Conservation (phyloP, 2,329 filamentous ascomycete species). For the Ophiostoma perfectum region DNA sequence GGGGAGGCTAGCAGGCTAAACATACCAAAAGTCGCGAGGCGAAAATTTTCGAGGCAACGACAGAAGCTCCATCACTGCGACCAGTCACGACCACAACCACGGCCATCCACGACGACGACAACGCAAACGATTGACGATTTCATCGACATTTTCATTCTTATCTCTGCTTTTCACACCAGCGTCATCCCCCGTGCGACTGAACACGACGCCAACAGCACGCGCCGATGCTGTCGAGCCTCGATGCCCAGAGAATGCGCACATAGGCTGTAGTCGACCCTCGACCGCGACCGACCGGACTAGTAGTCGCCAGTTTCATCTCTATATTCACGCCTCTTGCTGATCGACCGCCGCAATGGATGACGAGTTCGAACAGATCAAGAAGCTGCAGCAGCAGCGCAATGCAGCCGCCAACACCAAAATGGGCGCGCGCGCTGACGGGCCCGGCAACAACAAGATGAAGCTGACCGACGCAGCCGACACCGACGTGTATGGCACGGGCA, state of each 20-base stretch:
- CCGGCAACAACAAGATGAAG: slow-evolving; percentile 50
- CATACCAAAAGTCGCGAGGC: slow-evolving; percentile 15
- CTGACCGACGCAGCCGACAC: slow-evolving; percentile 86
- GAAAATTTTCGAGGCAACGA: slow-evolving; percentile 21
- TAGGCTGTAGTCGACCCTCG: slow-evolving; percentile 14
- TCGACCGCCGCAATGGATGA: background rate
- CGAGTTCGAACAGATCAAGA: slow-evolving; percentile 82
- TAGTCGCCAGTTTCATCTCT: background rate
- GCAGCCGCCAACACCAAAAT: slow-evolving; percentile 71
- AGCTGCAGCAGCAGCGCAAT: slow-evolving; percentile 90
- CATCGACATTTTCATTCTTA: no score
- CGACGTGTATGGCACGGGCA: slow-evolving; percentile 64
- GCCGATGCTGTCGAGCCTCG: slow-evolving; percentile 19
- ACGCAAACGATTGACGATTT: background rate
- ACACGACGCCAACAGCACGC: slow-evolving; percentile 14
- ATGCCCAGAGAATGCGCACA: slow-evolving; percentile 21
- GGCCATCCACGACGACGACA: background rate
- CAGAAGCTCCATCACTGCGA: slow-evolving; percentile 4
- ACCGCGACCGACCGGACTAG: slow-evolving; percentile 9
- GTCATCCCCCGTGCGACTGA: background rate
- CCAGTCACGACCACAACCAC: slow-evolving; percentile 4
- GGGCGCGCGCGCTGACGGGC: slow-evolving; percentile 73
- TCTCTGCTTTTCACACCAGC: background rate
- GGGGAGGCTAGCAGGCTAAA: slow-evolving; percentile 2
- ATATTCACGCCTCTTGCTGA: background rate